phyloP scores from a whole-genome alignment of 768 basidiomycete species.

The Boletus edulis region DNA sequence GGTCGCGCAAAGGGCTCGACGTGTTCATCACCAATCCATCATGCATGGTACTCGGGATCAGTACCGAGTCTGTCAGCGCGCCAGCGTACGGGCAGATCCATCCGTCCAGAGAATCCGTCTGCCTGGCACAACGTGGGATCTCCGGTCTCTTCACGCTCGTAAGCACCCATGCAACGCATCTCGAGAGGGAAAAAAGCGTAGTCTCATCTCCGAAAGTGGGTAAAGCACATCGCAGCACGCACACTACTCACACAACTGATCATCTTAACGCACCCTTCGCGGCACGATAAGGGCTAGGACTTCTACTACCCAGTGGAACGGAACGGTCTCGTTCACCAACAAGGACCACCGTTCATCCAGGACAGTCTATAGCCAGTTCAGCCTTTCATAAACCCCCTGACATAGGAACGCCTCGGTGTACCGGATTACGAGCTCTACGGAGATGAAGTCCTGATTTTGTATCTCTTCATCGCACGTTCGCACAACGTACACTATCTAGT shows the following conservation, averaged over 20 bases:
- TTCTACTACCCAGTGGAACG: slow-evolving; percentile 6
- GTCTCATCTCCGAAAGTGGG: slow-evolving; percentile 18
- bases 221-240: not conserved
- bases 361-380: slow-evolving; percentile 27
- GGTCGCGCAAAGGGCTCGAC: not conserved
- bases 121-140: slow-evolving; percentile 4
- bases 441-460: slow-evolving; percentile 24
- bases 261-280: slow-evolving; percentile 13
- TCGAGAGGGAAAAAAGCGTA: slow-evolving; percentile 9
- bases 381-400: slow-evolving; percentile 9
- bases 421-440: slow-evolving; percentile 25
- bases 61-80: not conserved
- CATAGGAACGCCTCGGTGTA: slow-evolving; percentile 29
- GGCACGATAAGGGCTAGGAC: slow-evolving; percentile 7
- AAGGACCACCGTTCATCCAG: slow-evolving; percentile 7
- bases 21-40: not conserved
- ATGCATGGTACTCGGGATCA: not conserved
- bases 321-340: slow-evolving; percentile 11
- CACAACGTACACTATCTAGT: slow-evolving; percentile 12
- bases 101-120: slow-evolving; percentile 2
- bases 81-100: not conserved
- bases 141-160: not conserved
- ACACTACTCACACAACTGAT: slow-evolving; percentile 6
- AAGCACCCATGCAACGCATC: not conserved
- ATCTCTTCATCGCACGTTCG: slow-evolving; percentile 27